Conservation (phyloP, 768 basidiomycete species). For the Boletus rubescentipes region DNA sequence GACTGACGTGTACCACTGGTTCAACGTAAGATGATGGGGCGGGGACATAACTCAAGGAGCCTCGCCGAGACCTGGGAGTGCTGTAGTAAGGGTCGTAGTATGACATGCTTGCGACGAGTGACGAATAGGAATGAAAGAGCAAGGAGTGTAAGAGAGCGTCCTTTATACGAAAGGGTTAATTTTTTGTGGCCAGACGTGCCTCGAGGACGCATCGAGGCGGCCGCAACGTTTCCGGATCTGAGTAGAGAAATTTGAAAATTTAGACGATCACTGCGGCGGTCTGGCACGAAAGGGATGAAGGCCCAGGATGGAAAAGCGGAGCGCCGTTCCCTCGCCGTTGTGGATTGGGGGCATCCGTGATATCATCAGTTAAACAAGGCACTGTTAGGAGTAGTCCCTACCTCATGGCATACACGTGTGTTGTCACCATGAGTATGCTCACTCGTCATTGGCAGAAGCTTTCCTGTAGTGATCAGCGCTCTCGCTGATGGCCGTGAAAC, state of each 20-base stretch:
- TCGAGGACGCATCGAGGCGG: constrained; percentile 32
- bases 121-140: constrained; percentile 9
- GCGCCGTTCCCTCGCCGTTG: constrained; percentile 12
- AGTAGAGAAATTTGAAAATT: constrained; percentile 25
- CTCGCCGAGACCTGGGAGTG: constrained; percentile 32
- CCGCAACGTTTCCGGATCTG: constrained; percentile 11
- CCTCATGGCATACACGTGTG: constrained; percentile 26
- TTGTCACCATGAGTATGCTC: not conserved
- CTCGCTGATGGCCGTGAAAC: constrained; percentile 13
- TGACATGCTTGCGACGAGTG: constrained; percentile 33
- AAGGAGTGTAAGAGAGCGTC: not conserved
- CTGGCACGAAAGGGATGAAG: constrained; percentile 4
- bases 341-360: not conserved
- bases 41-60: constrained; percentile 34
- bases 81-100: constrained; percentile 44
- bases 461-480: constrained; percentile 1
- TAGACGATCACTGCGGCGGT: constrained; percentile 9
- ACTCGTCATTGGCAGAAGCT: not conserved
- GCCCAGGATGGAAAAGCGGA: constrained; percentile 20
- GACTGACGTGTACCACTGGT: constrained; percentile 41
- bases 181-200: constrained; percentile 20
- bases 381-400: constrained; percentile 11
- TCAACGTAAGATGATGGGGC: constrained; percentile 42
- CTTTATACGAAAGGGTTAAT: constrained; percentile 26
- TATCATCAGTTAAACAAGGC: constrained; percentile 3